phyloP scores from a whole-genome alignment of 768 basidiomycete species.

The Gymnopilus dilepis region DNA sequence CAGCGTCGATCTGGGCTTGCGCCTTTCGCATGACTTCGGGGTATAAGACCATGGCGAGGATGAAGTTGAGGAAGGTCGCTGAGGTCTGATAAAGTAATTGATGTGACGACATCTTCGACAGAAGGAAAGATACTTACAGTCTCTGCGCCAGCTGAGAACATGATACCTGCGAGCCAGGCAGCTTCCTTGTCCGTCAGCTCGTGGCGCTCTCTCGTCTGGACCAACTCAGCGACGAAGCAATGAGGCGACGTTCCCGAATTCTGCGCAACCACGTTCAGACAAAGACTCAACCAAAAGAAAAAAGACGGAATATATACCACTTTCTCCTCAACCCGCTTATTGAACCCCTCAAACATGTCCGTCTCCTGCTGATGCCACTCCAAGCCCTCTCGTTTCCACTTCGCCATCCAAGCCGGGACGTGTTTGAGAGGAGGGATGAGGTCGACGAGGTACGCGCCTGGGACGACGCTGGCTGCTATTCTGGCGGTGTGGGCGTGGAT shows the following conservation, averaged over 20 bases:
- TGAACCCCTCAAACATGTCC: conserved; percentile 5
- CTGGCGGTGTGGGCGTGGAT: conserved; percentile 56
- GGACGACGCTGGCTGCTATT: conserved; percentile 22
- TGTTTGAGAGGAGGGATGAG: conserved; percentile 7
- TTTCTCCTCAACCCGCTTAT: neutral
- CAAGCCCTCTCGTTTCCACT: conserved; percentile 7
- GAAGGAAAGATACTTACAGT: neutral
- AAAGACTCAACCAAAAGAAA: neutral
- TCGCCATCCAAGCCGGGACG: conserved; percentile 43
- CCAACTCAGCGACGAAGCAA: neutral
- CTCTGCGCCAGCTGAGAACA: neutral
- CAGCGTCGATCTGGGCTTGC: neutral
- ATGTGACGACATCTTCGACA: no score
- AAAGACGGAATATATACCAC: neutral
- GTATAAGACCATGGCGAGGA: neutral
- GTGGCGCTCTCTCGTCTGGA: neutral
- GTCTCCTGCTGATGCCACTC: conserved; percentile 1
- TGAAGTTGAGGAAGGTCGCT: neutral
- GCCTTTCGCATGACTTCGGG: neutral
- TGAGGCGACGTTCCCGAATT: neutral
- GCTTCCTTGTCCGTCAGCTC: neutral
- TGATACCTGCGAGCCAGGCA: conserved; percentile 6
- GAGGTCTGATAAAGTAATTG: neutral
- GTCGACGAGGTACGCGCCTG: conserved; percentile 43
- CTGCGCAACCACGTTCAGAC: neutral